A percentile compares a stretch with the other conserved stretches of the same genome.
These are phyloP conservation scores for Vitis hybrid DNA, from an alignment of 177 flowering plant species.

Conservation along the genomic window DNA sequence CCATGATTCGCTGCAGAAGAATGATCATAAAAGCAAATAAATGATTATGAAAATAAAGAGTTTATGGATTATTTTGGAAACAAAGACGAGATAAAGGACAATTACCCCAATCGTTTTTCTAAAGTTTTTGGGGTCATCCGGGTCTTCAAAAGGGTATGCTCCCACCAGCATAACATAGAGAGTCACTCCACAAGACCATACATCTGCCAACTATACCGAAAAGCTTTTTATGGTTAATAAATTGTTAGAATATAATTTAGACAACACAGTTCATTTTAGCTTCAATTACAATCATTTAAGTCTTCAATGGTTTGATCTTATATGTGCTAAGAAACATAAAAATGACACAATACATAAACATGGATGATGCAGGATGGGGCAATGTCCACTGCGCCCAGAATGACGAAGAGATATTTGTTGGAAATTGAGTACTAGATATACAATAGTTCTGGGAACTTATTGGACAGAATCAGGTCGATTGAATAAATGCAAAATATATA, in stretches of 20 bases:
- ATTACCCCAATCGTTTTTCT: constrained; percentile 41
- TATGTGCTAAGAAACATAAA: too few species aligned
- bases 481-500: too few species aligned
- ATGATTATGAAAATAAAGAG: not conserved
- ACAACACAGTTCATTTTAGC: too few species aligned
- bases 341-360: too few species aligned
- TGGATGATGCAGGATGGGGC: too few species aligned
- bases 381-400: too few species aligned
- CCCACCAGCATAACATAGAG: constrained; percentile 47
- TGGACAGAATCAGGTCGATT: too few species aligned
- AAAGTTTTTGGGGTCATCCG: constrained; percentile 37
- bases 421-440: too few species aligned
- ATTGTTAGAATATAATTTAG: not conserved
- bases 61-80: not conserved
- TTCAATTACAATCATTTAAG: too few species aligned
- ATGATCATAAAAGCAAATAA: not conserved
- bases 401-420: too few species aligned
- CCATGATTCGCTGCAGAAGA: constrained; percentile 51
- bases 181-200: constrained; percentile 51
- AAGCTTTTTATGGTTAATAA: not conserved
- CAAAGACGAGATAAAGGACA: not conserved
- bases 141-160: constrained; percentile 51
- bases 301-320: too few species aligned
- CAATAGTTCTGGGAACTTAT: too few species aligned
- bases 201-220: constrained; percentile 37